Percentiles rank a stretch among this genome's conserved stretches.
Evolutionary conservation across 2,329 filamentous ascomycete genomes (phyloP).

Genomic region (Alternaria dauci): DNA sequence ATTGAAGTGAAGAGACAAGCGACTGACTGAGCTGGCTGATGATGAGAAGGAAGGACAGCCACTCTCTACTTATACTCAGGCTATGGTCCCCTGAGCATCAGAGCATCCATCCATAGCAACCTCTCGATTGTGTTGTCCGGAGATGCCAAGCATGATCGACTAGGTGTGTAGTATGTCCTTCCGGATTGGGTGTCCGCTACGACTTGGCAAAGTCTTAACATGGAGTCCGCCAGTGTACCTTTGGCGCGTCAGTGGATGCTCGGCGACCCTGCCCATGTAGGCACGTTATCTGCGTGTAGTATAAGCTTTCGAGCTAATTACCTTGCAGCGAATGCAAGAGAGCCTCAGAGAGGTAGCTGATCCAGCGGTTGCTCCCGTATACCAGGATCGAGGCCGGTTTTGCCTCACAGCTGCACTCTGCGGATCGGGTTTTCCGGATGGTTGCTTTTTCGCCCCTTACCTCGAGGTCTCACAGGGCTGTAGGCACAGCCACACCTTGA

Average conservation of each 20-base stretch:
- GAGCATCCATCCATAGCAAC: slow-evolving; percentile 6
- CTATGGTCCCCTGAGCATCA: not conserved
- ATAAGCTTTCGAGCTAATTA: slow-evolving; percentile 13
- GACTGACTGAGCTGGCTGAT: slow-evolving; percentile 21
- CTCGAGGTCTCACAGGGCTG: not conserved
- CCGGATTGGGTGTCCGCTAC: slow-evolving; percentile 8
- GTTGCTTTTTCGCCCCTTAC: slow-evolving; percentile 5
- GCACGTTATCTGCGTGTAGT: slow-evolving; percentile 13
- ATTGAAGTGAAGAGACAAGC: slow-evolving; percentile 20
- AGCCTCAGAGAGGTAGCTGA: slow-evolving; percentile 6
- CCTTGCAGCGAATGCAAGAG: slow-evolving; percentile 11
- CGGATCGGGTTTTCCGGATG: not conserved
- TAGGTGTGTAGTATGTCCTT: slow-evolving; percentile 18
- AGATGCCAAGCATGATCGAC: slow-evolving; percentile 14
- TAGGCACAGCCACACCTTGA: not conserved
- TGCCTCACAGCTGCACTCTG: slow-evolving; percentile 5
- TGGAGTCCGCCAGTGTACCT: slow-evolving; percentile 7
- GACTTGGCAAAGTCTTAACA: slow-evolving; percentile 21
- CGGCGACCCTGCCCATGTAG: slow-evolving; percentile 7
- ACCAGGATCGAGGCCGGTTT: not conserved
- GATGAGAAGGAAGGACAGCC: slow-evolving; percentile 2
- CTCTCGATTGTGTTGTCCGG: slow-evolving; percentile 10
- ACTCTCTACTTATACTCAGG: slow-evolving; percentile 21
- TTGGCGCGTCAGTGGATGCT: not conserved
- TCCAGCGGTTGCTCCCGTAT: slow-evolving; percentile 14